Evolutionary conservation across 441 rosid species (phyloP), one percentile per base, ranked within the genome.

Genomic region (Dalechampia spathulata): DNA sequence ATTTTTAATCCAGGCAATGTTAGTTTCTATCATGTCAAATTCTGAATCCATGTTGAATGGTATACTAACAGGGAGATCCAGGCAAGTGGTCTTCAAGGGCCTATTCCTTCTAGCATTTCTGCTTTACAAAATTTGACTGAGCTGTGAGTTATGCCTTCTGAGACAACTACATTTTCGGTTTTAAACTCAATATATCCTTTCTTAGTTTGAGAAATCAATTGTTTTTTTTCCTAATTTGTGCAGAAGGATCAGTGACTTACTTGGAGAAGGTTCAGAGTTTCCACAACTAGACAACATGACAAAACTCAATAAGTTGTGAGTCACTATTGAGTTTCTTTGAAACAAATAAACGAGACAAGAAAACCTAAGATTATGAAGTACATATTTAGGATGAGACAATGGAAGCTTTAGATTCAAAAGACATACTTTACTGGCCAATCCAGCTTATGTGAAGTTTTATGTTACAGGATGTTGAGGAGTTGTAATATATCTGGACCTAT

Each of bases 61-160:
- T 17, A 15, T 34, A 14, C 19, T 50, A 37, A 51, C 63, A 78
- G 78, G 36, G 79, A 72, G 72, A 67, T 78, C 52, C 78, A 72
- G 53, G 76, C 71, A 6, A 55, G 74, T 50, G 76, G 78, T 64
- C 61, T 78, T 61, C 47, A 64, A 67, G 83, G 77, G 53, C 79
- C 83, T 9, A 72, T 75, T 58, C 79, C 83, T 61, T 36, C 70
- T 1, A 60, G 50, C 38, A 60, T 78, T 37, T 59, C 72, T 44
- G 43, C 47, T 17, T 62, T 78, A 61, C 27, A 39, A 53, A 64
- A 61, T 34, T 32, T 72, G 36, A 52, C 49, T 23, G 62, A 69
- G 6, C 66, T 78, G 83, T 78, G 59, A 78, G 83, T 67, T 46
- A 6, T 48, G 37, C 25, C 12, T 58, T 46, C 46, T 16, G 11